phyloP scores from a whole-genome alignment of 2,329 filamentous ascomycete genomes.

The Aspergillus versicolor region DNA sequence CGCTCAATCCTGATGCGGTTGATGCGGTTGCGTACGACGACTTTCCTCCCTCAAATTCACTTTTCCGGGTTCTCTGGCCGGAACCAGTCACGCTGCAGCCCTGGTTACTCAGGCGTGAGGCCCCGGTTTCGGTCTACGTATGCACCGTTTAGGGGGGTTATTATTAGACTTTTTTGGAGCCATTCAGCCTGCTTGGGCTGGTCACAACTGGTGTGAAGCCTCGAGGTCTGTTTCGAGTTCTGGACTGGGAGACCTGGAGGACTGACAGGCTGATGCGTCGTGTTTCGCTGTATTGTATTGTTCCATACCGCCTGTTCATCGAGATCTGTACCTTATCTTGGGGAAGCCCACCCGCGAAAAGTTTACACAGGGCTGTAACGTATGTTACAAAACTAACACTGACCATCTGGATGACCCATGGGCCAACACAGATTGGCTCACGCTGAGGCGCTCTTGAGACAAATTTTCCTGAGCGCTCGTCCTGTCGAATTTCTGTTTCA shows the following conservation, averaged over 20 bases:
- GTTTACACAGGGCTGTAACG: background rate
- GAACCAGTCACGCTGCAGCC: constrained; percentile 3
- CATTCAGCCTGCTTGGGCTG: background rate
- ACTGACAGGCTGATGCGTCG: background rate
- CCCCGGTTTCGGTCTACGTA: constrained; percentile 1
- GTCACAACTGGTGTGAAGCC: background rate
- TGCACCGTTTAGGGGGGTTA: background rate
- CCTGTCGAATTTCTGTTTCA: constrained; percentile 6
- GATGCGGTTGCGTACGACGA: constrained; percentile 5
- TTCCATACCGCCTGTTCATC: background rate
- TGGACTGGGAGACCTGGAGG: background rate
- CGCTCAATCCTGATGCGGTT: background rate
- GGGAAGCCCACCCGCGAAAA: background rate
- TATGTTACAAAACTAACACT: background rate
- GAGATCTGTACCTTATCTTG: background rate
- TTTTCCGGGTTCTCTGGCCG: background rate
- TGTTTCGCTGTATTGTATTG: background rate
- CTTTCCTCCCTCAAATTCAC: background rate
- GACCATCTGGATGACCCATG: background rate
- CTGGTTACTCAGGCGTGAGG: background rate
- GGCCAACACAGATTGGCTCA: background rate
- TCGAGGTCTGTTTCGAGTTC: constrained; percentile 1
- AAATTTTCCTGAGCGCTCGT: background rate
- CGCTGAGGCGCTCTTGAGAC: background rate
- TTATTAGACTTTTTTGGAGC: constrained; percentile 6